phyloP scores from a whole-genome alignment of 768 basidiomycete species.

The Auricularia sp. region DNA sequence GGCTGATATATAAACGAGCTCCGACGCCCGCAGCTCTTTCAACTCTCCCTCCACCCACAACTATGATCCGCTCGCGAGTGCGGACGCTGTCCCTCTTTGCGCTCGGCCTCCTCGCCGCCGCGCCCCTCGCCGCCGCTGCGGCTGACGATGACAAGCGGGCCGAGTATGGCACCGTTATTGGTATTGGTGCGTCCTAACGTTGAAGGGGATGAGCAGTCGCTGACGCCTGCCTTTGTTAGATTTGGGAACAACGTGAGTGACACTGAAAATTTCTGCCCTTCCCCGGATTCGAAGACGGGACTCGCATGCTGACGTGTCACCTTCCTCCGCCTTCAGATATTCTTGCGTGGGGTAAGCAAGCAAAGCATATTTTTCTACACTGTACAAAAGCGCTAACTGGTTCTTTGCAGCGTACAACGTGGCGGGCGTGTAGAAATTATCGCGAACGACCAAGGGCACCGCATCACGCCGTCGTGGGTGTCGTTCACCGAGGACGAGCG shows the following conservation, averaged over 20 bases:
- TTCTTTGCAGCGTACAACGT: slow-evolving; percentile 54
- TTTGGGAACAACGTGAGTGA: slow-evolving; percentile 76
- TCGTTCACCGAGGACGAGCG: slow-evolving; percentile 72
- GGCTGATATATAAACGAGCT: not conserved
- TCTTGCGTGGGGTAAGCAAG: slow-evolving; percentile 84
- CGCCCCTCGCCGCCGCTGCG: slow-evolving; percentile 50
- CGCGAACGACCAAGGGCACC: slow-evolving; percentile 82
- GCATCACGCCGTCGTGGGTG: slow-evolving; percentile 86
- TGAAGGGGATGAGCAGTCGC: slow-evolving; percentile 3
- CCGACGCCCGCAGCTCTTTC: not conserved
- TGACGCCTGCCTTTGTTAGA: slow-evolving; percentile 33
- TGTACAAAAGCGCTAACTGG: slow-evolving; percentile 1
- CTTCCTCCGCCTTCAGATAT: slow-evolving; percentile 43
- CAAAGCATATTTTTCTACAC: not conserved
- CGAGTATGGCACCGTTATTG: slow-evolving; percentile 88
- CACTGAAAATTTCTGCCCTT: not conserved
- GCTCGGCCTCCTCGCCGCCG: slow-evolving; percentile 56
- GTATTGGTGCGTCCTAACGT: slow-evolving; percentile 55
- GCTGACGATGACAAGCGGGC: slow-evolving; percentile 58
- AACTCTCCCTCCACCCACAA: not conserved
- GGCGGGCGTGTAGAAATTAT: slow-evolving; percentile 84
- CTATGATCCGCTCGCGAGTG: not conserved
- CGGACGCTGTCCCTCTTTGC: not conserved
- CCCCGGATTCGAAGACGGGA: not conserved
- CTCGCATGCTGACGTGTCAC: slow-evolving; percentile 14